Conservation (phyloP, 164 flowering plant genomes). For the Annona squamosa region DNA sequence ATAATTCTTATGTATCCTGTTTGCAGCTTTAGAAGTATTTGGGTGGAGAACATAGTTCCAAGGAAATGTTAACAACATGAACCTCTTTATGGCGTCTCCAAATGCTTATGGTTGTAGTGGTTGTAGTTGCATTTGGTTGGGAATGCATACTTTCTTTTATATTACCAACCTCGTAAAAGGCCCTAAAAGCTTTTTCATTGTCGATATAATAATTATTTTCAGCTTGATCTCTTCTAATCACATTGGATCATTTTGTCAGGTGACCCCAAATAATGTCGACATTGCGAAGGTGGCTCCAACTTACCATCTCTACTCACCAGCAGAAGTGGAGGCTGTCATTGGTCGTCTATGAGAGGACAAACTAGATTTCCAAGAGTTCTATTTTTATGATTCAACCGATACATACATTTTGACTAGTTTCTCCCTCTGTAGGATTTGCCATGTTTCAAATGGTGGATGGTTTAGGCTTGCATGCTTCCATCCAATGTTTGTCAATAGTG, state of each 20-base stretch:
- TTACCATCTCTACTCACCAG: conserved; percentile 82
- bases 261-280: conserved; percentile 92
- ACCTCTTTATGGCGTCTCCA: too few species aligned
- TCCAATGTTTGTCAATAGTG: background rate
- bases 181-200: background rate
- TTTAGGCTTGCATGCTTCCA: background rate
- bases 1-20: background rate
- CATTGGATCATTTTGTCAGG: conserved; percentile 33
- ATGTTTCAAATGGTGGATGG: background rate
- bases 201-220: background rate
- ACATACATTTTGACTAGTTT: background rate
- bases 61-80: too few species aligned
- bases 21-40: too few species aligned
- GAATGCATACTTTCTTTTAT: too few species aligned
- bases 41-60: too few species aligned
- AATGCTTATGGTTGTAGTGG: too few species aligned
- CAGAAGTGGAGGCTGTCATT: conserved; percentile 92
- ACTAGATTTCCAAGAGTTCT: background rate
- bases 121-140: too few species aligned
- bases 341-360: conserved; percentile 47
- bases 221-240: background rate
- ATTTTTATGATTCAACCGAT: background rate
- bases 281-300: conserved; percentile 89
- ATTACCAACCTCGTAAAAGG: too few species aligned
- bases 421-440: background rate